Evolutionary conservation across 2,329 filamentous ascomycete species (phyloP).

Genomic region (Nothomitra cinnamomea): DNA sequence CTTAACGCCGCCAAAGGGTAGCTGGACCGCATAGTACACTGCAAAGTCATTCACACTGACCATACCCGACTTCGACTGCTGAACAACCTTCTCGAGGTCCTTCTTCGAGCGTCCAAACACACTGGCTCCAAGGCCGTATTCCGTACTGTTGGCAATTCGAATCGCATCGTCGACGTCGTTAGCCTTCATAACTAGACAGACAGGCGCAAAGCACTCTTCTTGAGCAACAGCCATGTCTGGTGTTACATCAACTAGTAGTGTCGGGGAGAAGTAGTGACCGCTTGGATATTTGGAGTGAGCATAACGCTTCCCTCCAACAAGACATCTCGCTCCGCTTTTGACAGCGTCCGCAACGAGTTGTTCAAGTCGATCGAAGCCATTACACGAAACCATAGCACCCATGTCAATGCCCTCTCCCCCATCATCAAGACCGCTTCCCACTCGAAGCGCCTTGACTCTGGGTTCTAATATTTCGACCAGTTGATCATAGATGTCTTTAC

Average conservation of each 20-base stretch:
- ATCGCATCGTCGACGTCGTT: constrained; percentile 50
- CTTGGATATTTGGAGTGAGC: constrained; percentile 53
- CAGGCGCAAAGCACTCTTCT: constrained; percentile 81
- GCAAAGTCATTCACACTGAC: constrained; percentile 93
- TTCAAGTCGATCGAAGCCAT: constrained; percentile 61
- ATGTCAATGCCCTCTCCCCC: constrained; percentile 47
- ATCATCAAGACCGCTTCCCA: constrained; percentile 51
- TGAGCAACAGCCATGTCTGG: constrained; percentile 72
- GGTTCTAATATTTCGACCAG: constrained; percentile 55
- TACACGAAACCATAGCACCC: constrained; percentile 74
- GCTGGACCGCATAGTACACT: constrained; percentile 78
- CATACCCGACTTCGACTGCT: constrained; percentile 65
- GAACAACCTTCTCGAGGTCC: constrained; percentile 46
- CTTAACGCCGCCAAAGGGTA: constrained; percentile 84
- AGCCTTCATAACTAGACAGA: constrained; percentile 73
- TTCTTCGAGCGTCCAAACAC: constrained; percentile 61
- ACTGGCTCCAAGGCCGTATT: constrained; percentile 74
- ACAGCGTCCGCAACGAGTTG: constrained; percentile 62
- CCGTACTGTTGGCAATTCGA: constrained; percentile 62
- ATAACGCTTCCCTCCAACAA: constrained; percentile 61
- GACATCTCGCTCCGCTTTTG: constrained; percentile 56
- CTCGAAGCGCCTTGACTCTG: constrained; percentile 54
- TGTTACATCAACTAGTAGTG: constrained; percentile 78
- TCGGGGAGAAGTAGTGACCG: constrained; percentile 87
- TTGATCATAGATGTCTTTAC: constrained; percentile 56